Conservation (phyloP, 495 filamentous ascomycete genomes). For the Penicillium longicatenatum region DNA sequence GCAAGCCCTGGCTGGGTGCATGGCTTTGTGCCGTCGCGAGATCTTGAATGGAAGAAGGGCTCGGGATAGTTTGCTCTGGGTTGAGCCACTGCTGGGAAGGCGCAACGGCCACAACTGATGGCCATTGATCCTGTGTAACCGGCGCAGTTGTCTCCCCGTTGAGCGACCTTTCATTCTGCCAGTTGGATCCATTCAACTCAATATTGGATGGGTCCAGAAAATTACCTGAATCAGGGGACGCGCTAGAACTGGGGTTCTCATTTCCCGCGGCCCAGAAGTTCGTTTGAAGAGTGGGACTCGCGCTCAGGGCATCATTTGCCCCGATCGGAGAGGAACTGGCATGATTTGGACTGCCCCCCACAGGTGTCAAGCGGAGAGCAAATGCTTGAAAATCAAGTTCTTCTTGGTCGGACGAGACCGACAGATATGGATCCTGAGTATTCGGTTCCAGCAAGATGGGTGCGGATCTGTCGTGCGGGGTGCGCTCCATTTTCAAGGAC, state of each 20-base stretch:
- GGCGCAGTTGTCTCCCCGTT: not conserved
- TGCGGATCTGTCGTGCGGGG: slow-evolving; percentile 26
- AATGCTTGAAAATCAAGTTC: slow-evolving; percentile 39
- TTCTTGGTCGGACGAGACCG: slow-evolving; percentile 42
- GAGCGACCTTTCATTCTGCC: slow-evolving; percentile 12
- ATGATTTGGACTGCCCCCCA: slow-evolving; percentile 21
- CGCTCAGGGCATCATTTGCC: slow-evolving; percentile 4
- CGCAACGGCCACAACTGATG: not conserved
- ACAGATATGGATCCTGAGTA: slow-evolving; percentile 42
- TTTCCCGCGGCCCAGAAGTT: slow-evolving; percentile 19
- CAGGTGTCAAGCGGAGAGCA: slow-evolving; percentile 38
- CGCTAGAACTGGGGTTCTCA: slow-evolving; percentile 12
- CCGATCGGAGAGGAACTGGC: slow-evolving; percentile 22
- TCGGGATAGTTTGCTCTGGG: slow-evolving; percentile 17
- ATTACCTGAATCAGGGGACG: slow-evolving; percentile 10
- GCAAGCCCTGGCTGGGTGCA: not conserved
- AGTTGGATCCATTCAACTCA: slow-evolving; percentile 17
- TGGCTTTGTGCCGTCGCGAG: not conserved
- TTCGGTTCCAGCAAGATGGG: slow-evolving; percentile 25
- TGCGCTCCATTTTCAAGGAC: slow-evolving; percentile 26
- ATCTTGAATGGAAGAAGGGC: slow-evolving; percentile 8
- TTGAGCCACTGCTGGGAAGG: slow-evolving; percentile 7
- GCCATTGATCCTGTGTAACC: not conserved
- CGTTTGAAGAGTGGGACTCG: slow-evolving; percentile 18
- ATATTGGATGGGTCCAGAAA: slow-evolving; percentile 25